phyloP scores from a whole-genome alignment of 2,329 filamentous ascomycete species.

The Exophiala sp. region DNA sequence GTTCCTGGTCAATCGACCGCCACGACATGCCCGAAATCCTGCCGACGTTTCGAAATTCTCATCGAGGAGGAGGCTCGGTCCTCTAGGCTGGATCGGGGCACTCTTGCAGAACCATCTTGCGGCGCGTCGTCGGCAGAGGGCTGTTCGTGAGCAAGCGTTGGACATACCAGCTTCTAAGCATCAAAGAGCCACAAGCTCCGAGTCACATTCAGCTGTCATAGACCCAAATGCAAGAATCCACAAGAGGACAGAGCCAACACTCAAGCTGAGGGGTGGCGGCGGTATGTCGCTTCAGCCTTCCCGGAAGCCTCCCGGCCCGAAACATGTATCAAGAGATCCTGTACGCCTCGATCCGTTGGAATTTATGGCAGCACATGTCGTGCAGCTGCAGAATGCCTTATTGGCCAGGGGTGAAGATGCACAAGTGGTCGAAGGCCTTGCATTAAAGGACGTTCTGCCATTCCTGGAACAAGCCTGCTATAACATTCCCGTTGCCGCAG shows the following conservation, averaged over 20 bases:
- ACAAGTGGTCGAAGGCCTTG: background rate
- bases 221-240: constrained; percentile 10
- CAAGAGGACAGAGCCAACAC: constrained; percentile 2
- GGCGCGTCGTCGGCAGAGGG: background rate
- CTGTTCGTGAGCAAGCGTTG: background rate
- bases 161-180: background rate
- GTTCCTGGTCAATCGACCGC: constrained; percentile 24
- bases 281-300: background rate
- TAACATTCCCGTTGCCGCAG: background rate
- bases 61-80: background rate
- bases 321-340: background rate
- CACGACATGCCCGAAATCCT: constrained; percentile 18
- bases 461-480: constrained; percentile 4
- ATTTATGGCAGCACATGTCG: background rate
- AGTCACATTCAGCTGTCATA: background rate
- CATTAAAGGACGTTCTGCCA: background rate
- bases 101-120: constrained; percentile 5
- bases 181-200: background rate
- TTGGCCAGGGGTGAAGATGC: background rate
- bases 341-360: background rate
- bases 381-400: background rate
- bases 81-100: constrained; percentile 2
- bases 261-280: constrained; percentile 12
- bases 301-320: background rate
- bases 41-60: constrained; percentile 2